phyloP scores from a whole-genome alignment of 306 rosid species.

The Neltuma alba region DNA sequence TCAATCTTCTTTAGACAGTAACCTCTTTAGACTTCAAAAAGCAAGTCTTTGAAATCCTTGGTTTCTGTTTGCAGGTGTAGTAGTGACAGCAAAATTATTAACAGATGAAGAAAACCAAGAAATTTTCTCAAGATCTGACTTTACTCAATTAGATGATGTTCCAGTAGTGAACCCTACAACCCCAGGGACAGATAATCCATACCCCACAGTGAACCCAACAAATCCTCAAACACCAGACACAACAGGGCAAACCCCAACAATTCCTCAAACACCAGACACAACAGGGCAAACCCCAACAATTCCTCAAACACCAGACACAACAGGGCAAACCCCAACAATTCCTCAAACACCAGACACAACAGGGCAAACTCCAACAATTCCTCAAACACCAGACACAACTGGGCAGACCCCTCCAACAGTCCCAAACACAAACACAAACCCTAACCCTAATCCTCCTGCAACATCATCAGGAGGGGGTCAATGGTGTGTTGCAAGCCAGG shows the following conservation, averaged over 20 bases:
- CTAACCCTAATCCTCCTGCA: slow-evolving; percentile 35
- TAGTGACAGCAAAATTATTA: slow-evolving; percentile 39
- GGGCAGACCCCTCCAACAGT: background rate
- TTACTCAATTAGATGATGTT: slow-evolving; percentile 51
- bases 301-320: slow-evolving; percentile 35
- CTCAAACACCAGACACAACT: no score
- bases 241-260: slow-evolving; percentile 43
- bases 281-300: slow-evolving; percentile 21
- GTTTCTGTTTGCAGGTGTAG: slow-evolving; percentile 60
- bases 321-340: no score
- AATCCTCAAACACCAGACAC: slow-evolving; percentile 53
- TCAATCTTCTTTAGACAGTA: background rate
- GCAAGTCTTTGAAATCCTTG: background rate
- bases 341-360: no score
- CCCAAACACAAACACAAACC: slow-evolving; percentile 26
- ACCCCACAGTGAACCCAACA: slow-evolving; percentile 36
- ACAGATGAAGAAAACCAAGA: slow-evolving; percentile 38
- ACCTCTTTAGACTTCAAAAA: background rate
- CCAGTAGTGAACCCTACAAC: slow-evolving; percentile 71
- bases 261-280: slow-evolving; percentile 40
- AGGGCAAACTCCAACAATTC: no score
- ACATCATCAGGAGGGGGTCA: slow-evolving; percentile 57
- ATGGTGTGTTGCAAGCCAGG: slow-evolving; percentile 82
- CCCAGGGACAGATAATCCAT: slow-evolving; percentile 54
- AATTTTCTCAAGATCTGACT: slow-evolving; percentile 48